Conservation (phyloP, 2,329 filamentous ascomycete species). For the Botrytis galanthina region DNA sequence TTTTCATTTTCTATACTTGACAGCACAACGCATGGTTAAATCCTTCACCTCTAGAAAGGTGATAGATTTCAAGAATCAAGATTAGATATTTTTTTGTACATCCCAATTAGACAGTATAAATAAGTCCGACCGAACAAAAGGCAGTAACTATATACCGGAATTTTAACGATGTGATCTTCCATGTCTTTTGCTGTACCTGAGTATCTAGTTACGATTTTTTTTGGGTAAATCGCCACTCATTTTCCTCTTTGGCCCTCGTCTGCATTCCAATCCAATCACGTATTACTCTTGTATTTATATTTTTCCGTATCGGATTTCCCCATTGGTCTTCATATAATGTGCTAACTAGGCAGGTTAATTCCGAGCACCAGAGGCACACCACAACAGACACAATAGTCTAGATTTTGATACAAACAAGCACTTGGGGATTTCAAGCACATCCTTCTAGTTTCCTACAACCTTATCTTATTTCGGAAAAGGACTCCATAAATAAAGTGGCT, state of each 20-base stretch:
- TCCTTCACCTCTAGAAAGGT: not conserved
- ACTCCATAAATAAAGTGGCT: not conserved
- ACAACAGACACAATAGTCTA: not conserved
- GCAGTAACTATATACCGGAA: not conserved
- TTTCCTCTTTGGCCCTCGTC: not conserved
- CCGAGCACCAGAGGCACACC: not conserved
- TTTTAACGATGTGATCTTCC: slow-evolving; percentile 6
- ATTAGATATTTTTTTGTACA: not conserved
- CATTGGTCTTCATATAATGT: not conserved
- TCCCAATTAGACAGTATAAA: not conserved
- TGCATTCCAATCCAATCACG: not conserved
- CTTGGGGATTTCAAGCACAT: not conserved
- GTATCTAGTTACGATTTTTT: not conserved
- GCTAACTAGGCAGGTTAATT: not conserved
- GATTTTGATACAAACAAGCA: not conserved
- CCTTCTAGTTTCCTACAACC: not conserved
- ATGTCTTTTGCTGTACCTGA: not conserved
- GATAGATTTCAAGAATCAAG: not conserved
- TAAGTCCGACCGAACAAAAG: not conserved
- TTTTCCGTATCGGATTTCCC: not conserved
- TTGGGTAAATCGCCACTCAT: not conserved
- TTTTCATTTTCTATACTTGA: not conserved
- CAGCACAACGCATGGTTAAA: not conserved
- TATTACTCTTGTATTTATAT: not conserved
- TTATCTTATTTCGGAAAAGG: not conserved